Evolutionary conservation across 1,284 basidiomycete species (phyloP).

Genomic region (Ustilago bromivora): DNA sequence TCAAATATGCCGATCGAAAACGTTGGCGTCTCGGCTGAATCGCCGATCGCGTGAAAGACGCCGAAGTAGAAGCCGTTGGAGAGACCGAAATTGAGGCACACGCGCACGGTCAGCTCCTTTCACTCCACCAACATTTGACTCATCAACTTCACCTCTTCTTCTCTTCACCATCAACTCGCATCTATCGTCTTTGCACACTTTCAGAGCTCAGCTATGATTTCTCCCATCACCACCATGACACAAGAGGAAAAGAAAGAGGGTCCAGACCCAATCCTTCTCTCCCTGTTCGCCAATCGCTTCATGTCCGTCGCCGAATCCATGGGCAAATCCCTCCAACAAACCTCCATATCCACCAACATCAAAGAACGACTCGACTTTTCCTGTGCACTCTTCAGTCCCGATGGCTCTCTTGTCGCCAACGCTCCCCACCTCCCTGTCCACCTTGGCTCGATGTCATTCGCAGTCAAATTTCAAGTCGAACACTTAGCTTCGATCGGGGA

Average conservation of each 20-base stretch:
- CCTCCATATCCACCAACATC: slow-evolving; percentile 89
- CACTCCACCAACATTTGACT: background rate
- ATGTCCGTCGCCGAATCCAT: slow-evolving; percentile 93
- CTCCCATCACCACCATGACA: slow-evolving; percentile 12
- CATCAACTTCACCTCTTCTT: background rate
- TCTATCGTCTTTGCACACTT: background rate
- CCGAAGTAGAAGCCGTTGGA: background rate
- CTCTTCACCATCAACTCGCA: background rate
- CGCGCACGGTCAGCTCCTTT: background rate
- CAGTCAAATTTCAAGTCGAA: slow-evolving; percentile 89
- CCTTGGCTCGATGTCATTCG: slow-evolving; percentile 74
- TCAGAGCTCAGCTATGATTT: background rate
- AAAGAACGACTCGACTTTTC: slow-evolving; percentile 90
- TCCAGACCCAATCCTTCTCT: slow-evolving; percentile 85
- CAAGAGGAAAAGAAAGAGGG: slow-evolving; percentile 58
- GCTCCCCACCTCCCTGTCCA: slow-evolving; percentile 83
- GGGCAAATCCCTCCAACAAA: slow-evolving; percentile 87
- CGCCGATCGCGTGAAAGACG: background rate
- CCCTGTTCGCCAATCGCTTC: slow-evolving; percentile 90
- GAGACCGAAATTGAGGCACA: background rate
- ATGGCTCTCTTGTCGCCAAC: slow-evolving; percentile 90
- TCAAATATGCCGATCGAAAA: background rate
- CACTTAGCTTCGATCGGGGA: slow-evolving; percentile 72
- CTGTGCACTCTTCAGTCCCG: slow-evolving; percentile 86
- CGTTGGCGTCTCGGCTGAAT: background rate